Conservation (phyloP, 768 basidiomycete genomes). For the Naganishia kalamii region DNA sequence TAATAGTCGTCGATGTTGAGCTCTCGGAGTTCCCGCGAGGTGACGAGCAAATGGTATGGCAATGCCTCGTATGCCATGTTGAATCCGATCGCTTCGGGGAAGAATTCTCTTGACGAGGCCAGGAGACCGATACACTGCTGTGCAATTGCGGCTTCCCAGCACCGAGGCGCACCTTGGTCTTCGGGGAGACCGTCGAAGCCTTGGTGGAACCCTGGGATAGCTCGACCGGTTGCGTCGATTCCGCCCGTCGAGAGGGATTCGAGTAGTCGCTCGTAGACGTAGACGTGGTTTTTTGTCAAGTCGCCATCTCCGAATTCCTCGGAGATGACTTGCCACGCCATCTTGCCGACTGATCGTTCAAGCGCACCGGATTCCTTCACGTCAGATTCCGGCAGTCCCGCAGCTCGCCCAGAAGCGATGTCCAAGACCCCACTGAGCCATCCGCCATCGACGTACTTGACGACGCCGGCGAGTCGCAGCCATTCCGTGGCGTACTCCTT, state of each 20-base stretch:
- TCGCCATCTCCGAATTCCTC: slow-evolving; percentile 45
- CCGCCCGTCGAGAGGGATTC: slow-evolving; percentile 21
- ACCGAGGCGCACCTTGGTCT: slow-evolving; percentile 32
- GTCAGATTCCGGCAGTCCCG: neutral
- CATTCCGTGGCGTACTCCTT: slow-evolving; percentile 32
- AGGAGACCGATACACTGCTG: slow-evolving; percentile 39
- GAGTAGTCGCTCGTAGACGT: slow-evolving; percentile 34
- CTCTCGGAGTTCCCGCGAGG: slow-evolving; percentile 34
- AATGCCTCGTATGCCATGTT: slow-evolving; percentile 43
- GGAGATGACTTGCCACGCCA: slow-evolving; percentile 42
- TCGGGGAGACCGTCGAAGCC: slow-evolving; percentile 33
- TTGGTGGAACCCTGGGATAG: slow-evolving; percentile 21
- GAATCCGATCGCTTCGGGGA: slow-evolving; percentile 43
- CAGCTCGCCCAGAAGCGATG: slow-evolving; percentile 16
- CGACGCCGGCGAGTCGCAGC: slow-evolving; percentile 33
- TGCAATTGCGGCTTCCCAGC: slow-evolving; percentile 40
- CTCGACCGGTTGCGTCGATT: slow-evolving; percentile 11
- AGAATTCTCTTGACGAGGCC: slow-evolving; percentile 31
- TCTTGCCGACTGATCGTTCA: slow-evolving; percentile 30
- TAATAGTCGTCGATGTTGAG: slow-evolving; percentile 40
- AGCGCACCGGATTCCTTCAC: slow-evolving; percentile 6
- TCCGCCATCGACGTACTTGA: slow-evolving; percentile 42
- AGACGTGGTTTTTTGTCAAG: slow-evolving; percentile 38
- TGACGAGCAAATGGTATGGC: slow-evolving; percentile 40
- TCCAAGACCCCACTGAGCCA: slow-evolving; percentile 34